Base-by-base conservation (phyloP, 768 basidiomycete species). In the Leucogyrophana mollusca region DNA sequence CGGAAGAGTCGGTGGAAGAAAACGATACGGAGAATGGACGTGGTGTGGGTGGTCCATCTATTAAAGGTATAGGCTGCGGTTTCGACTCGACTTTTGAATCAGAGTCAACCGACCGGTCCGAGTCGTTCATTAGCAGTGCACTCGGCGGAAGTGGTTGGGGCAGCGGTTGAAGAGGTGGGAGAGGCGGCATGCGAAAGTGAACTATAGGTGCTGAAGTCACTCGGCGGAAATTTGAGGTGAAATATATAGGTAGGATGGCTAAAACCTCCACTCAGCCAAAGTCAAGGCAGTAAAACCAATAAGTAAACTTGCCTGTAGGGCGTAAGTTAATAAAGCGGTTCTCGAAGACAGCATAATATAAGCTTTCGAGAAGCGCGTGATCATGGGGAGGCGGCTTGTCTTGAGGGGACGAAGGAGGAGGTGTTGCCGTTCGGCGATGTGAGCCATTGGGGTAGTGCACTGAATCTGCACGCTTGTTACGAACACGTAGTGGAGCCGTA, bases 161-260 rank as follows among this genome's bases (percentile, higher is more conserved):
- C 51, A 55, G 65, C 20, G 83, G 78, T 44, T 73, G 81, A 23
- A 79, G 56, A n/a, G 83, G 83, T 11, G 85, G 77, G 18, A 87
- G 66, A 10, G 83, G 78, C 20, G 87, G 87, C 78, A 87, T 85
- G 32, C 82, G 79, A 49, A 85, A 83, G 49, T 74, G 74, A 21
- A 84, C 59, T 27, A 80, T 71, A 32, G 85, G 85, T 3, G 82
- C 79, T 33, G 80, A 62, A 4, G 73, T 71, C 22, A 85, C 82
- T 47, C 82, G 83, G 37, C 80, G 71, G 59, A 88, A 89, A 57
- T 84, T 83, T 14, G 82, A 80, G 8, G 81, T 83, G 58, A 88
- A 80, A 59, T 87, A 81, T 25, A 74, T 78, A 2, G 85, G 85
- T 38, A 87, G 66, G 40, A 86, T 69, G 47, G 86, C 85, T 86